Percentiles rank a stretch among this genome's conserved stretches.
These are phyloP conservation scores for Paramecium biaurelia DNA, from an alignment of 73 alveolate genomes.

Conservation along the genomic window DNA sequence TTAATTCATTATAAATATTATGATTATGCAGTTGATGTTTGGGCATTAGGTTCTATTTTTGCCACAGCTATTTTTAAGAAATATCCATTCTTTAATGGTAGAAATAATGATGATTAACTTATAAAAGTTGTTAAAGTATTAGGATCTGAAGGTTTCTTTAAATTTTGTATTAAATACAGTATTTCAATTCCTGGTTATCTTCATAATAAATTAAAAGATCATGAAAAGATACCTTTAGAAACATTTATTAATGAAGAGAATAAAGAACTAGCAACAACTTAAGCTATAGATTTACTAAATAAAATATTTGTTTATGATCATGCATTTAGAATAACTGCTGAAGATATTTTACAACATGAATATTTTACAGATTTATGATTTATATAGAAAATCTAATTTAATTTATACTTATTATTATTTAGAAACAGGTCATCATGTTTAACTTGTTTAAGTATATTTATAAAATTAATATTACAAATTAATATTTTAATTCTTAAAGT, in stretches of 20 bases:
- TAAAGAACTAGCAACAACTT: not conserved
- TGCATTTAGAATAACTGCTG: not conserved
- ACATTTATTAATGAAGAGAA: not conserved
- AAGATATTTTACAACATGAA: not conserved
- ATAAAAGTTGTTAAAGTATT: slow-evolving; percentile 24
- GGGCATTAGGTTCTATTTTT: slow-evolving; percentile 89
- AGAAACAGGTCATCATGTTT: no score
- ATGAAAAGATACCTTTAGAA: not conserved
- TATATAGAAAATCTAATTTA: not conserved
- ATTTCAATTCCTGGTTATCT: not conserved
- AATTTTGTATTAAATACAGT: not conserved
- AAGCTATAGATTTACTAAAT: not conserved
- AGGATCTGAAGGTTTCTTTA: slow-evolving; percentile 32
- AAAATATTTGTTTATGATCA: slow-evolving; percentile 49
- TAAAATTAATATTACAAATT: no score
- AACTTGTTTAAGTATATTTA: not conserved
- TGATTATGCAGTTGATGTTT: slow-evolving; percentile 84
- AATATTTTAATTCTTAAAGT: not conserved
- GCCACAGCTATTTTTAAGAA: slow-evolving; percentile 78
- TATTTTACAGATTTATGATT: slow-evolving; percentile 1
- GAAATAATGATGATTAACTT: slow-evolving; percentile 47
- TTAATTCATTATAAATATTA: slow-evolving; percentile 78
- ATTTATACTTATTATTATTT: not conserved
- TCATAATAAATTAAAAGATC: not conserved
- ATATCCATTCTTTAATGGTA: slow-evolving; percentile 78